Conservation (phyloP, 2,329 filamentous ascomycete species). For the Arthrobotrys pseudoclavata region DNA sequence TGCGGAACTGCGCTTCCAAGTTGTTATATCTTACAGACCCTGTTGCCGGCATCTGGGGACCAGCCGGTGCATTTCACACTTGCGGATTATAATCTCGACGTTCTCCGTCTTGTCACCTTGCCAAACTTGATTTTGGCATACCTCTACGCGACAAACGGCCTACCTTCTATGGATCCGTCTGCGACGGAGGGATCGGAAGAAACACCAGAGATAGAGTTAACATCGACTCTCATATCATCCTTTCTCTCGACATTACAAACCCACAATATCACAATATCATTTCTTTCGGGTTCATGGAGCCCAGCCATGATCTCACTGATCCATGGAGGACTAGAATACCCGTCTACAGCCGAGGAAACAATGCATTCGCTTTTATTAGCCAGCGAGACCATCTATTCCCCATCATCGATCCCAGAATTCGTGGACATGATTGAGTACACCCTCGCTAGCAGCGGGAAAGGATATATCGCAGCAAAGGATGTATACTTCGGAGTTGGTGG, state of each 20-base stretch:
- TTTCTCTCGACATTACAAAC: conserved; percentile 68
- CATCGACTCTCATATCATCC: conserved; percentile 23
- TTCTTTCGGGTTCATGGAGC: conserved; percentile 83
- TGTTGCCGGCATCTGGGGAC: conserved; percentile 64
- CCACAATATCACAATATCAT: conserved; percentile 72
- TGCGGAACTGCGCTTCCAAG: conserved; percentile 83
- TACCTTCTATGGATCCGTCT: conserved; percentile 82
- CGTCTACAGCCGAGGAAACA: conserved; percentile 13
- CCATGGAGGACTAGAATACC: conserved; percentile 64
- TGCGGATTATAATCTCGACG: conserved; percentile 84
- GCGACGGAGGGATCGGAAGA: conserved; percentile 66
- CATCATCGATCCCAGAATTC: conserved; percentile 77
- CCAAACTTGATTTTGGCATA: conserved; percentile 83
- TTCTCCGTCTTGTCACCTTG: conserved; percentile 82
- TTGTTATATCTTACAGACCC: conserved; percentile 77
- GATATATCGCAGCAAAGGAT: conserved; percentile 80
- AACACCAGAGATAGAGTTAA: conserved; percentile 41
- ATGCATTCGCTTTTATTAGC: conserved; percentile 72
- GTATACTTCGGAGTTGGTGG: conserved; percentile 89
- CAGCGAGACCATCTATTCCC: conserved; percentile 87
- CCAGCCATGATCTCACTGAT: conserved; percentile 75
- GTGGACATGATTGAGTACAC: conserved; percentile 76
- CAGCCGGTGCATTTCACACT: conserved; percentile 73
- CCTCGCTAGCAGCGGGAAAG: conserved; percentile 72
- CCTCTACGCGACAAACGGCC: conserved; percentile 73